phyloP scores from a whole-genome alignment of 2,329 filamentous ascomycete species.

The Ophiostoma triangulosporum region DNA sequence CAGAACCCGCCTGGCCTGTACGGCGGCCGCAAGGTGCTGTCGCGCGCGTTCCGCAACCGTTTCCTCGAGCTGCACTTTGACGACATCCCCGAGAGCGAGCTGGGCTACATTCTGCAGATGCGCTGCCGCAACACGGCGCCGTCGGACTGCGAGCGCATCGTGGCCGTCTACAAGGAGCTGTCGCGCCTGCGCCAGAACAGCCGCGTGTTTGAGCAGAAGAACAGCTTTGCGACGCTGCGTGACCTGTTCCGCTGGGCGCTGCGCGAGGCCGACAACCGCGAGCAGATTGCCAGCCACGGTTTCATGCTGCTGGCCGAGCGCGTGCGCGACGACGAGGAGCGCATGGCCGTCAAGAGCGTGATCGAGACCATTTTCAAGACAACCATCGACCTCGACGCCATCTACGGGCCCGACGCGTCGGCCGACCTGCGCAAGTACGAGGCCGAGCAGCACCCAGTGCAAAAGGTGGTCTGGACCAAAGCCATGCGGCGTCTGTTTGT shows the following conservation, averaged over 20 bases:
- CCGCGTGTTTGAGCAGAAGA: constrained; percentile 89
- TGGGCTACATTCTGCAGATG: constrained; percentile 82
- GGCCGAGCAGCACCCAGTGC: constrained; percentile 30
- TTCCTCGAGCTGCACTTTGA: constrained; percentile 97
- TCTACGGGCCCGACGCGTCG: constrained; percentile 54
- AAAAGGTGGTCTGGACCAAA: constrained; percentile 80
- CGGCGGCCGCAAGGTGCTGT: constrained; percentile 84
- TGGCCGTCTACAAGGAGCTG: constrained; percentile 85
- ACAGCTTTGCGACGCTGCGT: constrained; percentile 89
- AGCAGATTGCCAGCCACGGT: constrained; percentile 81
- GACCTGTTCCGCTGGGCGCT: constrained; percentile 94
- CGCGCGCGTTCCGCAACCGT: constrained; percentile 87
- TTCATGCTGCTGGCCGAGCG: constrained; percentile 95
- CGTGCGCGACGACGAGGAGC: constrained; percentile 82
- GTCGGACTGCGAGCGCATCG: constrained; percentile 82
- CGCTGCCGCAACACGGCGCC: constrained; percentile 77
- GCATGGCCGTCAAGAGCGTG: constrained; percentile 67
- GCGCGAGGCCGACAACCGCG: constrained; percentile 67
- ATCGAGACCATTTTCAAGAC: constrained; percentile 89
- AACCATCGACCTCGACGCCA: constrained; percentile 54
- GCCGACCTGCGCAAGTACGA: constrained; percentile 34
- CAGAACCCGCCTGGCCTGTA: constrained; percentile 95
- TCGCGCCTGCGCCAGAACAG: constrained; percentile 81
- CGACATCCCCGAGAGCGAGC: constrained; percentile 88
- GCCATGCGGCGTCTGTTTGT: constrained; percentile 89